Evolutionary conservation across 208 protist genomes (phyloP).

Genomic region (Herpetomonas tarakana): DNA sequence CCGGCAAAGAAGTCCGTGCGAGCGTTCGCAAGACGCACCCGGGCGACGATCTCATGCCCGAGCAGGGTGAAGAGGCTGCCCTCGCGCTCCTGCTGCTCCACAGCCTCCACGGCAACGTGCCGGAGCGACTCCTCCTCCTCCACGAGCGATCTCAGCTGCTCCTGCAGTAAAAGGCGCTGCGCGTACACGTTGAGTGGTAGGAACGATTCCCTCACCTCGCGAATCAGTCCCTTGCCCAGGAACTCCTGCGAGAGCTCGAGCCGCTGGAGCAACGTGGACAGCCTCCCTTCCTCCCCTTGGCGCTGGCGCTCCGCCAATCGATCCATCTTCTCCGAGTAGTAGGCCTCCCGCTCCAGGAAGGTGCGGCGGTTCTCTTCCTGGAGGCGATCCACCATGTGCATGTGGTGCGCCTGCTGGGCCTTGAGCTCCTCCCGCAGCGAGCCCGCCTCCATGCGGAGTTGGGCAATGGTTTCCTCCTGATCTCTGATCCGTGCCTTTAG

Average conservation of each 20-base stretch:
- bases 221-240: background rate
- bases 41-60: too few relatives aligned
- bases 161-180: background rate
- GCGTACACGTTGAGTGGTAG: background rate
- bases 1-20: too few relatives aligned
- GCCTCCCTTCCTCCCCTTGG: background rate
- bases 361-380: background rate
- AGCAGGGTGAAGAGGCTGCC: too few relatives aligned
- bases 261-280: background rate
- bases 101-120: background rate
- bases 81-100: background rate
- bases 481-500: too few relatives aligned
- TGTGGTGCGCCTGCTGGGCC: too few relatives aligned
- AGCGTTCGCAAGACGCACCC: too few relatives aligned
- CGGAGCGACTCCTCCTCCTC: background rate
- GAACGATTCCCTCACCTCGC: background rate
- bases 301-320: background rate
- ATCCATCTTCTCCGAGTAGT: background rate
- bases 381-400: background rate
- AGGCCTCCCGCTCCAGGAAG: background rate
- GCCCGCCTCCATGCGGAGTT: too few relatives aligned
- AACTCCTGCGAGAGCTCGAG: background rate
- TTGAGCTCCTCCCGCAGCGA: too few relatives aligned
- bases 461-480: too few relatives aligned
- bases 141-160: background rate